Evolutionary conservation across 2,329 filamentous ascomycete genomes (phyloP).

Genomic region (Alternaria panax): DNA sequence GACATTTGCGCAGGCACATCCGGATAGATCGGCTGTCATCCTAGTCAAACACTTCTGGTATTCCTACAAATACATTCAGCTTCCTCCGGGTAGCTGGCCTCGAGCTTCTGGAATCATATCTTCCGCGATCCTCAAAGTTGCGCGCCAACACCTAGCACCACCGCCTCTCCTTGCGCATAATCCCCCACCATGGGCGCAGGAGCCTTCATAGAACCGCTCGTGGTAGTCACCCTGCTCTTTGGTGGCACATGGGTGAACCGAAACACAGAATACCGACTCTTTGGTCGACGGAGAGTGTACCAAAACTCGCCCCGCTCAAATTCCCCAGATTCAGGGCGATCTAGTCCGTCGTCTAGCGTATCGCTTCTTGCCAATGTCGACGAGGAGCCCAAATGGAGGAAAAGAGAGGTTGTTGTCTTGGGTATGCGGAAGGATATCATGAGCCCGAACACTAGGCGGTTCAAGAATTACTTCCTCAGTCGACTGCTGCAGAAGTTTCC

Average conservation of each 20-base stretch:
- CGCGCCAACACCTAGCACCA: not conserved
- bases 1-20: not conserved
- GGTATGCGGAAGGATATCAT: slow-evolving; percentile 58
- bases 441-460: slow-evolving; percentile 68
- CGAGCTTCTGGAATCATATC: not conserved
- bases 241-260: slow-evolving; percentile 70
- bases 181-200: slow-evolving; percentile 60
- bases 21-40: not conserved
- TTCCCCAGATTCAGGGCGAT: slow-evolving; percentile 54
- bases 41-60: not conserved
- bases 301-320: slow-evolving; percentile 38
- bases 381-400: slow-evolving; percentile 56
- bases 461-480: slow-evolving; percentile 67
- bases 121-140: not conserved
- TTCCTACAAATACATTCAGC: not conserved
- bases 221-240: slow-evolving; percentile 66
- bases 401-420: slow-evolving; percentile 57
- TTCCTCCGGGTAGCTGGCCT: not conserved
- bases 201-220: slow-evolving; percentile 67
- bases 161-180: not conserved
- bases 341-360: slow-evolving; percentile 52
- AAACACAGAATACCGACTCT: slow-evolving; percentile 51
- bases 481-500: slow-evolving; percentile 71
- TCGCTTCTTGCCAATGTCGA: slow-evolving; percentile 54
- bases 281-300: slow-evolving; percentile 36